Evolutionary conservation across 2,329 filamentous ascomycete genomes (phyloP), one percentile per base, ranked within the genome.

Genomic region (Venturia asperata): DNA sequence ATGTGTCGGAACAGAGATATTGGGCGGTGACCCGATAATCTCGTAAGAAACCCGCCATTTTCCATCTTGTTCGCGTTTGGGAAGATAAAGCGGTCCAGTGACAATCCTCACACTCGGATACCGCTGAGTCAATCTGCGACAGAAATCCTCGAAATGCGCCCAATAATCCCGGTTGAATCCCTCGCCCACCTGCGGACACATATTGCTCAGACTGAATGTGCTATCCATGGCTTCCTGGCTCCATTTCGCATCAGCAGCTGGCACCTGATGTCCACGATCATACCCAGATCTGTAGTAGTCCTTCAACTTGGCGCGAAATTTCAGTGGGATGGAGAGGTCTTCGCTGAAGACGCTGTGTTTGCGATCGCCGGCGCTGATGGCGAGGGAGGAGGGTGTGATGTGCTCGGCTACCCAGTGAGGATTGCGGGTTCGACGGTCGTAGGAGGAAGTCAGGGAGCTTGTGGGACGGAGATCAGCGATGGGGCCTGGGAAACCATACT

Each of bases 111-210:
- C 93, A 52, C 85, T 89, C 0, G 93, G 92, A 74, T 97, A 99
- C 64, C 81, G 83, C 60, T 81, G 78, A 0, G 92, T 93, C 69
- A 99, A 81, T 21, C 91, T 82, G 11, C 94, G 85, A 78, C 93
- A 97, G 74, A 97, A 99, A 74, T 97, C 93, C 79, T 99, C 94
- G 70, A 99, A 92, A 76, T 99, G 94, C 45, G 94, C 90, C 94
- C 94, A 99, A 84, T 99, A 99, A 79, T 99, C 94, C 63, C 94
- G 85, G 80, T 99, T 99, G 83, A 99, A 99, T 66, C 94, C 94
- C 74, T 97, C 91, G 70, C 94, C 94, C 39, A 99, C 94, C 79
- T 99, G 94, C 41, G 94, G 94, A 74, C 92, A 96, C 92, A 99
- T 99, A 80, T 99, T 99, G 74, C 84, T 88, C 65, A 99, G 83